Base-by-base conservation (phyloP, 108 stramenopile species). In the Nitzschia palea region DNA sequence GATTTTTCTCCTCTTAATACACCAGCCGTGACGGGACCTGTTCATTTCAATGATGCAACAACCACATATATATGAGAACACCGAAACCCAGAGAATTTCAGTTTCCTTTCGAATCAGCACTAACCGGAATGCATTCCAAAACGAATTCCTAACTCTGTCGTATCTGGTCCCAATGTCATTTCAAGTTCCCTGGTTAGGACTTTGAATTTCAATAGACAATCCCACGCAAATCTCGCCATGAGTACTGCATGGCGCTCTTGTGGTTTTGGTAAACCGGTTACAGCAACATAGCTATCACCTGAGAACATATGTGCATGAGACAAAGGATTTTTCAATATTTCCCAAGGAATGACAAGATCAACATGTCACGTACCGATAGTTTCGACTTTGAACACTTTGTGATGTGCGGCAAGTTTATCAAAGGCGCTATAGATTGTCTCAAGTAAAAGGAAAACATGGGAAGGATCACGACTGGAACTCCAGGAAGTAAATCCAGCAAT, bases 21-120 rank as follows among this genome's bases (percentile, higher is more conserved):
- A 55, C 63, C 53, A 0, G 80, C 84, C 4, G 81, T 76, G 29
- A 80, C 57, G 15, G 86, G 79, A 14, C 86, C 82, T 37, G 14
- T 51, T 8, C 37, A 40, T 18, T 40, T 12, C 6, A 40, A 40
- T 12, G 37, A 12, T 10, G 37, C 6, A 12, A 12, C 10, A 40
- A 12, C 6, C 10, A 40, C 10, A 40, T 6, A 40, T 25, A 40
- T 6, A 40, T 6, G 10, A 12, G 12, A 12, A 40, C 10, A 6
- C 10, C 6, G 37, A 40, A 12, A 40, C 37, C 10, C 10, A 40
- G 37, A 10, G 6, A 40, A 12, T 40, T 40, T 40, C 37, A 40
- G n/a, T n/a, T n/a, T n/a, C n/a, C n/a, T n/a, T n/a, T n/a, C n/a
- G n/a, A n/a, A n/a, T n/a, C n/a, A n/a, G n/a, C n/a, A n/a, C n/a